A percentile compares a stretch with the other conserved stretches of the same genome.
Conservation (phyloP, 345 rosid species). For the Lepidium aucheri region DNA sequence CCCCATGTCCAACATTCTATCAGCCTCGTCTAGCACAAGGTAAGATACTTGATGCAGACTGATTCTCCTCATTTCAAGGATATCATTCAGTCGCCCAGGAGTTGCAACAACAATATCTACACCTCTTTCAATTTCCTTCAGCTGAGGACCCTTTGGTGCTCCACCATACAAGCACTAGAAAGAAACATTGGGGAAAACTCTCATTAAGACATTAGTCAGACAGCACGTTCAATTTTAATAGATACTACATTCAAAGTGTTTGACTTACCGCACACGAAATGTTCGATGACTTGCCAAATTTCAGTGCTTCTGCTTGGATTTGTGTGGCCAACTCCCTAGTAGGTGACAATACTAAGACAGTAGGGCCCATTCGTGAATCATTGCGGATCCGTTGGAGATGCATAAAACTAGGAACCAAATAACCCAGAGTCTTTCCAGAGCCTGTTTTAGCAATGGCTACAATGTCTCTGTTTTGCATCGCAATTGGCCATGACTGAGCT, state of each 20-base stretch:
- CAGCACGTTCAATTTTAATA: neutral
- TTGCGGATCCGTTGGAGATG: constrained; percentile 60
- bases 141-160: constrained; percentile 96
- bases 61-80: constrained; percentile 88
- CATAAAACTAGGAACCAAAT: constrained; percentile 77
- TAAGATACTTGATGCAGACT: constrained; percentile 80
- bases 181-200: neutral
- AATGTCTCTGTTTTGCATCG: constrained; percentile 75
- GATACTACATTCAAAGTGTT: neutral
- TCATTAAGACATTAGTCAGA: neutral
- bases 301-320: constrained; percentile 85
- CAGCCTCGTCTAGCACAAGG: constrained; percentile 97
- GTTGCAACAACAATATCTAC: constrained; percentile 92
- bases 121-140: constrained; percentile 87
- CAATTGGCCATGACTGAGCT: constrained; percentile 99
- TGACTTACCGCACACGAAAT: constrained; percentile 71
- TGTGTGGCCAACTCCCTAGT: constrained; percentile 98
- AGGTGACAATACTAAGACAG: constrained; percentile 88
- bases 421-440: constrained; percentile 94
- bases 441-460: constrained; percentile 98
- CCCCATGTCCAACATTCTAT: constrained; percentile 99
- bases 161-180: constrained; percentile 93
- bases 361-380: constrained; percentile 77
- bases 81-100: constrained; percentile 93
- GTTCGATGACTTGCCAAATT: constrained; percentile 85